Evolutionary conservation across 257 asterid species (phyloP).

Genomic region (Lavandula angustifolia): DNA sequence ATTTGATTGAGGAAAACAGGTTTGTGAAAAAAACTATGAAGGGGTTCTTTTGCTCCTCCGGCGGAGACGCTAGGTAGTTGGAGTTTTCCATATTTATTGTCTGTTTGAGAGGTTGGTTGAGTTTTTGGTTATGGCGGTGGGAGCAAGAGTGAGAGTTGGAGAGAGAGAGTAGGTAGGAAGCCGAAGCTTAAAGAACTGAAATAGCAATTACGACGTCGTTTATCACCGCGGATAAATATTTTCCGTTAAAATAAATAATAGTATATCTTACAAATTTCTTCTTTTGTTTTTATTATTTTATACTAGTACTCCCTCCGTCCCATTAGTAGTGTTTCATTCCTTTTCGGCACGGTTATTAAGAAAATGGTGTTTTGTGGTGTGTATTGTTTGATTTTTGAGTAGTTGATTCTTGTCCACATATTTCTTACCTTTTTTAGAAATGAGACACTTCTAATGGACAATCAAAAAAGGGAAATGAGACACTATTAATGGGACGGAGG

Average conservation of each 20-base stretch:
- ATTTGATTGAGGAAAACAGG: conserved; percentile 49
- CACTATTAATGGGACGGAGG: too few relatives aligned
- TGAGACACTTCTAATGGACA: too few relatives aligned
- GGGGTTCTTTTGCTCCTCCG: conserved; percentile 47
- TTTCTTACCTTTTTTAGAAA: too few relatives aligned
- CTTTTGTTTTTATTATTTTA: too few relatives aligned
- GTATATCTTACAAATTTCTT: background rate
- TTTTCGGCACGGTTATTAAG: too few relatives aligned
- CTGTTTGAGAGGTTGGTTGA: conserved; percentile 13
- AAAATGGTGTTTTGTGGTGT: too few relatives aligned
- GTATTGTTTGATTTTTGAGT: too few relatives aligned
- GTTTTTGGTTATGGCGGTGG: conserved; percentile 31
- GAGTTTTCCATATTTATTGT: conserved; percentile 35
- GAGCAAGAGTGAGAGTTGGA: conserved; percentile 13
- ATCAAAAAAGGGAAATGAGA: too few relatives aligned
- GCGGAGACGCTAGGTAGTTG: conserved; percentile 18
- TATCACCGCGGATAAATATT: background rate
- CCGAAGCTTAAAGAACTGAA: conserved; percentile 34
- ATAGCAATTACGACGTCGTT: conserved; percentile 29
- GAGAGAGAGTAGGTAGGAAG: background rate
- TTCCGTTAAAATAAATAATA: background rate
- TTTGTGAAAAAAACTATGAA: conserved; percentile 44
- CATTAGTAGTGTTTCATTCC: too few relatives aligned
- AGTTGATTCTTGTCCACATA: too few relatives aligned
- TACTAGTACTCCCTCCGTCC: too few relatives aligned